These are phyloP conservation scores for Russula emetica DNA, from an alignment of 768 basidiomycete genomes.

Conservation along the genomic window DNA sequence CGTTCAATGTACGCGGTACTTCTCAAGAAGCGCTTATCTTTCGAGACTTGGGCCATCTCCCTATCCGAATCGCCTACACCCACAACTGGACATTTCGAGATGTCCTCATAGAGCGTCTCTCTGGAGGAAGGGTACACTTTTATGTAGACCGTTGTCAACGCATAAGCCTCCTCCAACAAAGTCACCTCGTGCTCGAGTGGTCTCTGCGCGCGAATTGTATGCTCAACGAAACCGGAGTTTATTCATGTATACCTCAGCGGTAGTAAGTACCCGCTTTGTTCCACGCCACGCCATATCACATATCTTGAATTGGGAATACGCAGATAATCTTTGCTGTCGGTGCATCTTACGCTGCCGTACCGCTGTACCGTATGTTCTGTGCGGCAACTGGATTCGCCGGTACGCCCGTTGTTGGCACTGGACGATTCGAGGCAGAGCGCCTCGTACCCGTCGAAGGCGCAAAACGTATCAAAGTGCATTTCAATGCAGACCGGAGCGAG, in stretches of 20 bases:
- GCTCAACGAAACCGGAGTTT: constrained; percentile 64
- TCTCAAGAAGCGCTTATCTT: neutral
- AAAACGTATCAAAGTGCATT: constrained; percentile 84
- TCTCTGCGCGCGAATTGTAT: constrained; percentile 42
- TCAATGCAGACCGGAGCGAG: constrained; percentile 90
- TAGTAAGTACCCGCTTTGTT: constrained; percentile 47
- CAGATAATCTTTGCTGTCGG: constrained; percentile 79
- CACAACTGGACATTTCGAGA: neutral
- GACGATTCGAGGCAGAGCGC: constrained; percentile 77
- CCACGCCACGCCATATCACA: neutral
- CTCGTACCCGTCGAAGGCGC: constrained; percentile 69
- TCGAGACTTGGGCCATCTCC: neutral
- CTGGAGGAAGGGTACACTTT: neutral
- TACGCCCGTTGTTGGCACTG: constrained; percentile 85
- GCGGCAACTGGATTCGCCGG: constrained; percentile 96
- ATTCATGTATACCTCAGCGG: constrained; percentile 80
- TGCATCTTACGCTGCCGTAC: constrained; percentile 94
- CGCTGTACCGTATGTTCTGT: constrained; percentile 97
- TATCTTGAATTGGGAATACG: neutral
- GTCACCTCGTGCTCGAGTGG: constrained; percentile 29
- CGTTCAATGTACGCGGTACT: neutral
- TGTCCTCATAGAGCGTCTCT: neutral
- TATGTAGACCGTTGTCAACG: constrained; percentile 8
- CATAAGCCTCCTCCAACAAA: constrained; percentile 9
- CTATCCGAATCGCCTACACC: neutral